These are phyloP conservation scores for Amanita rimosa DNA, from an alignment of 768 basidiomycete genomes.

Conservation along the genomic window DNA sequence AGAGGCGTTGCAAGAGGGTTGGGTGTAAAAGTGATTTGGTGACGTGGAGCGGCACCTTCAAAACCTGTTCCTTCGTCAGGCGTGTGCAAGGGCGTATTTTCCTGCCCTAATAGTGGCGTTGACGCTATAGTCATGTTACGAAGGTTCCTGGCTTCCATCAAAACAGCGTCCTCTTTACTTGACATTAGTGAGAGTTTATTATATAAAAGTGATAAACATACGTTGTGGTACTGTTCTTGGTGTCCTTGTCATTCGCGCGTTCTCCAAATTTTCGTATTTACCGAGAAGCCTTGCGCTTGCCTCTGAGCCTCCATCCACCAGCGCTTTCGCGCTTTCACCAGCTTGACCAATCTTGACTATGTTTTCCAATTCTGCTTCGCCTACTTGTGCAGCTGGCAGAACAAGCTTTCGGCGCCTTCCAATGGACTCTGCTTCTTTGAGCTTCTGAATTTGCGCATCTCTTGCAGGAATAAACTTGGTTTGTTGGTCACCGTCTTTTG, in stretches of 20 bases:
- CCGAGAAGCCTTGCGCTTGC: slow-evolving; percentile 81
- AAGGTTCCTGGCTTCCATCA: slow-evolving; percentile 91
- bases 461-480: slow-evolving; percentile 95
- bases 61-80: slow-evolving; percentile 78
- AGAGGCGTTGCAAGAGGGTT: slow-evolving; percentile 90
- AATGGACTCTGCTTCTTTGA: slow-evolving; percentile 96
- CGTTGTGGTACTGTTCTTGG: slow-evolving; percentile 91
- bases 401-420: slow-evolving; percentile 76
- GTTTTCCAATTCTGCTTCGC: slow-evolving; percentile 90
- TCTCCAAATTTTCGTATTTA: slow-evolving; percentile 85
- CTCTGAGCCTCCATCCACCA: slow-evolving; percentile 75
- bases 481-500: slow-evolving; percentile 67
- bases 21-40: slow-evolving; percentile 84
- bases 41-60: slow-evolving; percentile 90
- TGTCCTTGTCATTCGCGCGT: slow-evolving; percentile 86
- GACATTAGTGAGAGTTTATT: not conserved
- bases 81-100: slow-evolving; percentile 88
- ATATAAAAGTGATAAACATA: slow-evolving; percentile 29
- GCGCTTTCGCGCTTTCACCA: slow-evolving; percentile 77
- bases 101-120: slow-evolving; percentile 92
- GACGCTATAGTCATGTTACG: slow-evolving; percentile 89
- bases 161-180: slow-evolving; percentile 78
- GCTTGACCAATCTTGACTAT: slow-evolving; percentile 97
- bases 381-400: slow-evolving; percentile 85
- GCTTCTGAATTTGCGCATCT: slow-evolving; percentile 94